These are phyloP conservation scores for Marasmius fiardii DNA, from an alignment of 1,284 basidiomycete species.

Conservation along the genomic window DNA sequence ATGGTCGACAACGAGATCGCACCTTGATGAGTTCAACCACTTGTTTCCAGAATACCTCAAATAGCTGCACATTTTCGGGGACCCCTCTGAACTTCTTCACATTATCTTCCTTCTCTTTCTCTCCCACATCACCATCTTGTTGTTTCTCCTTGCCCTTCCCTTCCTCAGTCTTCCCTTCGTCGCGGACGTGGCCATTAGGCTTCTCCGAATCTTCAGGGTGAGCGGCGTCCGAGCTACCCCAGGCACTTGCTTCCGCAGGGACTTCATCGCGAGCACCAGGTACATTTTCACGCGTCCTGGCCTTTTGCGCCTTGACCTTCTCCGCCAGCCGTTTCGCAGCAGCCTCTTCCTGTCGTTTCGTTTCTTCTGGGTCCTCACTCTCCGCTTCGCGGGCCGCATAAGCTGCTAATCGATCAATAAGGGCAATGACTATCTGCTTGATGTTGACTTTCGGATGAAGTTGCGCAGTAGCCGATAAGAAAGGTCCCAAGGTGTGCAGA, in stretches of 20 bases:
- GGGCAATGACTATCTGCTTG: slow-evolving; percentile 92
- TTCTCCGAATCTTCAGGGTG: background rate
- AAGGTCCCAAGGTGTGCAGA: slow-evolving; percentile 86
- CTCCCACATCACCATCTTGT: slow-evolving; percentile 17
- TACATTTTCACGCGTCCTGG: slow-evolving; percentile 52
- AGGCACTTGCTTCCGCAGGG: slow-evolving; percentile 35
- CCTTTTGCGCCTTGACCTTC: slow-evolving; percentile 75
- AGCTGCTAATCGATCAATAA: slow-evolving; percentile 92
- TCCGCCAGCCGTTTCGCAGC: slow-evolving; percentile 83
- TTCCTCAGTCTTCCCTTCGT: background rate
- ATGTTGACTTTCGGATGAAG: slow-evolving; percentile 96
- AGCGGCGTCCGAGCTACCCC: slow-evolving; percentile 27
- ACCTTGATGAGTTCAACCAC: slow-evolving; percentile 97
- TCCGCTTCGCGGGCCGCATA: slow-evolving; percentile 94
- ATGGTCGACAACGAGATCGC: slow-evolving; percentile 14
- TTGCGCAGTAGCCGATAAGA: slow-evolving; percentile 91
- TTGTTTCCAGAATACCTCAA: slow-evolving; percentile 98
- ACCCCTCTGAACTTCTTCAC: slow-evolving; percentile 87
- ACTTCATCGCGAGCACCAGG: slow-evolving; percentile 23
- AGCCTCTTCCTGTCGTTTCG: slow-evolving; percentile 86
- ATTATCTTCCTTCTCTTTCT: slow-evolving; percentile 41
- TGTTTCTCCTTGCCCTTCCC: slow-evolving; percentile 11
- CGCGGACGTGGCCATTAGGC: background rate
- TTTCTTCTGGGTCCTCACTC: slow-evolving; percentile 90
- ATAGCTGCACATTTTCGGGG: slow-evolving; percentile 87